Evolutionary conservation across 805 yeast species (phyloP).

Genomic region (Diddensiella caesifluorescens): DNA sequence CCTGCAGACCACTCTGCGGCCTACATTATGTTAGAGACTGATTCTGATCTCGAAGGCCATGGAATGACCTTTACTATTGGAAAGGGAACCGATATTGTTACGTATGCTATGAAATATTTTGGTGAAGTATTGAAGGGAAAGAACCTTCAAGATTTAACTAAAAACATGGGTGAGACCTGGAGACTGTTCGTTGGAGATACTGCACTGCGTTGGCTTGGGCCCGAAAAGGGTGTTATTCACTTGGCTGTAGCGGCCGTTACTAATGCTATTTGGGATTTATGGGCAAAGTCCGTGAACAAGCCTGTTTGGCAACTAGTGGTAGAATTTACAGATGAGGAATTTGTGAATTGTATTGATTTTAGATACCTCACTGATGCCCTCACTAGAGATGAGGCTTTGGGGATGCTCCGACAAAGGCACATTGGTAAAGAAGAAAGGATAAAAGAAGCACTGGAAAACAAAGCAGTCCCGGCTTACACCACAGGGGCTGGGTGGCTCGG

Average conservation of each 20-base stretch:
- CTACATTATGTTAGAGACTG: conserved; percentile 31
- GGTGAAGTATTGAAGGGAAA: conserved; percentile 35
- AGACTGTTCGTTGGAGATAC: conserved; percentile 37
- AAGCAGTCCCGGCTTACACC: conserved; percentile 40
- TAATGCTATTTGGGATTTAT: conserved; percentile 39
- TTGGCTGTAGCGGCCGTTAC: conserved; percentile 38
- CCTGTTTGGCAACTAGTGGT: conserved; percentile 40
- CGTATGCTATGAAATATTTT: conserved; percentile 32
- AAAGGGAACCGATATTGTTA: conserved; percentile 35
- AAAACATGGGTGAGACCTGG: conserved; percentile 38
- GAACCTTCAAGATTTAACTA: conserved; percentile 29
- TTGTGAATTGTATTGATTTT: conserved; percentile 38
- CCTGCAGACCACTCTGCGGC: conserved; percentile 38
- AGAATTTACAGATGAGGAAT: conserved; percentile 38
- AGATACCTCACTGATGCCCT: conserved; percentile 38
- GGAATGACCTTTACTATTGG: conserved; percentile 42
- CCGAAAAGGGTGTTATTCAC: conserved; percentile 39
- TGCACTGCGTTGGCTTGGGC: conserved; percentile 40
- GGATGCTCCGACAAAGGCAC: conserved; percentile 29
- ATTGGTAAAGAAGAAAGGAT: conserved; percentile 31
- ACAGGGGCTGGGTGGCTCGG: conserved; percentile 43
- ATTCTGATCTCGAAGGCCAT: conserved; percentile 31
- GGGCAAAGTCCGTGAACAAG: conserved; percentile 35
- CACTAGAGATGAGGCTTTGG: conserved; percentile 37
- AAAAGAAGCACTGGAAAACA: conserved; percentile 29